Base-by-base conservation (phyloP, 2,329 filamentous ascomycete genomes). In the Talaromyces albobiverticillius region DNA sequence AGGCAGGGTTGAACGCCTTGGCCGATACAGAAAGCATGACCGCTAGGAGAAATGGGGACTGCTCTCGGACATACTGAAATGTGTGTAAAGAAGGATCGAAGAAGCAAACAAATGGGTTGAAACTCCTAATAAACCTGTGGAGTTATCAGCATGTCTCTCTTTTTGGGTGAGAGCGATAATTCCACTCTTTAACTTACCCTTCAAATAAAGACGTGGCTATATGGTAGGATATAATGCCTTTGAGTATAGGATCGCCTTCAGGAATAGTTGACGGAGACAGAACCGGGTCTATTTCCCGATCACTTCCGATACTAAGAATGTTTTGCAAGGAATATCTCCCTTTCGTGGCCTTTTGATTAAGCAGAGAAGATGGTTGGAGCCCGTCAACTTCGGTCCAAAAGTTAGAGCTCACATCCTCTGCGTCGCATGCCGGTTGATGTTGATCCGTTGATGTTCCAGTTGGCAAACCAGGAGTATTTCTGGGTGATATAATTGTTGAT, bases 101-200 rank as follows among this genome's bases (percentile, higher is more conserved):
- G 46, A 73, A 71, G 54, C 67, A 66, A n/a, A 74, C 69, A 22
- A 70, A 75, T 1, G 71, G 68, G 46, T 75, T 75, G 10, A 73
- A 60, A 43, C 64, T 66, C 16, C 56, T 60, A 55, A 74, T 70
- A 54, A 75, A 75, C 16, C 71, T 72, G 29, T 22, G n/a, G n/a
- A 20, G 16, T 16, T n/a, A 9, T 38, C 36, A 38, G 36, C n/a
- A 18, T 20, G 16, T 10, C 5, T 20, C 7, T 38, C 9, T n/a
- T 10, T 38, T 8, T 10, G n/a, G 9, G 31, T 3, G 31, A 6
- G 8, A 18, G 10, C 8, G 6, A n/a, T 20, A 10, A 38, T 3
- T n/a, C 10, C 2, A 38, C 6, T 8, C 6, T 18, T 5, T 38
- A 4, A 20, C 36, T 38, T 38, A n/a, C 36, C 36, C 36, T 38